phyloP scores from a whole-genome alignment of 2,329 filamentous ascomycete genomes.

The Clonostachys byssicola region DNA sequence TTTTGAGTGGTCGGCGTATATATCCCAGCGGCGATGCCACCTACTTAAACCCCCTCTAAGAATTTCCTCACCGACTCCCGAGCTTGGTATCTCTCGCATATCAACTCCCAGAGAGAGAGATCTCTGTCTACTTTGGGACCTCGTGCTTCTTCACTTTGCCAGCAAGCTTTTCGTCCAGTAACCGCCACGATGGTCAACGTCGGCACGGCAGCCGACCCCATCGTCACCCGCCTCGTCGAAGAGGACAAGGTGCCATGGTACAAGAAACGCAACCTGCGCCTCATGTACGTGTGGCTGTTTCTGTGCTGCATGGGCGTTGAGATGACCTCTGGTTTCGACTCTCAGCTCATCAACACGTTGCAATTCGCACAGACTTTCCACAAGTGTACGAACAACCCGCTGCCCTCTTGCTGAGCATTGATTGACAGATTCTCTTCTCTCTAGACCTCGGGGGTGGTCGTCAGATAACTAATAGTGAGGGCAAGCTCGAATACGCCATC shows the following conservation, averaged over 20 bases:
- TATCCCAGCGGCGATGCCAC: no score
- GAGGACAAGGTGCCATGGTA: conserved; percentile 38
- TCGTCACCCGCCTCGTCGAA: conserved; percentile 22
- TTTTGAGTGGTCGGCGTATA: no score
- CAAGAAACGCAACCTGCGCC: conserved; percentile 47
- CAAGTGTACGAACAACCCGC: conserved; percentile 16
- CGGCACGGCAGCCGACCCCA: conserved; percentile 12
- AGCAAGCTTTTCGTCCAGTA: neutral
- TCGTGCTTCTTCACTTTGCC: no score
- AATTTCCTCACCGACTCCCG: no score
- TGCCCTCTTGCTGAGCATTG: no score
- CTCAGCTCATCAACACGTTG: conserved; percentile 33
- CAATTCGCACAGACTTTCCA: conserved; percentile 31
- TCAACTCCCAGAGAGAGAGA: no score
- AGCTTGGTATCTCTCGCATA: no score
- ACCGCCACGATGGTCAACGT: conserved; percentile 5
- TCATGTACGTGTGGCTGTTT: conserved; percentile 46
- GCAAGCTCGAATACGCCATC: conserved; percentile 11
- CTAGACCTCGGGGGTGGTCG: conserved; percentile 6
- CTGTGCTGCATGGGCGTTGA: conserved; percentile 52
- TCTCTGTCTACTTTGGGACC: no score
- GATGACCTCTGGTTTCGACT: conserved; percentile 53
- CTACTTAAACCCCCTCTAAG: no score
- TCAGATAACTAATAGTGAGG: conserved; percentile 2
- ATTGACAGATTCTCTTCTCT: neutral